Percentiles rank a stretch among this genome's conserved stretches.
phyloP scores from a whole-genome alignment of 177 flowering plant genomes.

The Telopea speciosissima region DNA sequence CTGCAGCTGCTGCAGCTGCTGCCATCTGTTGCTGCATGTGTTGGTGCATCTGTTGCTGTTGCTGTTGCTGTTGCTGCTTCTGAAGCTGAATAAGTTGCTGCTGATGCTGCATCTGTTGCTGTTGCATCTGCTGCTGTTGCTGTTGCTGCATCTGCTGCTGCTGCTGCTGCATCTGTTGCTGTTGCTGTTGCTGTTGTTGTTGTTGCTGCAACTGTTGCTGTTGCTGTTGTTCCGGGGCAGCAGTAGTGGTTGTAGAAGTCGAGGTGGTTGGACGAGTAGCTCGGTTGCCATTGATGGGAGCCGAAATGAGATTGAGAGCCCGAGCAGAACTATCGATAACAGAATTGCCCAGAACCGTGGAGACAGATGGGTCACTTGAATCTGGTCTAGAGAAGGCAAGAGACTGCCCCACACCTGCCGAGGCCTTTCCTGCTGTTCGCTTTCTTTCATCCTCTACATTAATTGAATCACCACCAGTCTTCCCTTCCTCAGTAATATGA shows the following conservation, averaged over 20 bases:
- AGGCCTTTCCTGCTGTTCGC: constrained; percentile 28
- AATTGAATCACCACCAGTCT: constrained; percentile 34
- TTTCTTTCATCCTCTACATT: constrained; percentile 62
- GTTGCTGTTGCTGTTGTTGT: too few species aligned
- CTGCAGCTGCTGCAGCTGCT: constrained; percentile 29
- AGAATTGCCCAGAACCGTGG: constrained; percentile 32
- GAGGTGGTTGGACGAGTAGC: constrained; percentile 27
- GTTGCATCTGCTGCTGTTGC: constrained; percentile 39
- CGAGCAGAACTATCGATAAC: constrained; percentile 61
- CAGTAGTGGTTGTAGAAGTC: constrained; percentile 16
- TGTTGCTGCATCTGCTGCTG: constrained; percentile 38
- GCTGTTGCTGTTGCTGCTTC: constrained; percentile 46
- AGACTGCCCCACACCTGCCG: constrained; percentile 41
- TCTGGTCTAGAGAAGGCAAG: constrained; percentile 75
- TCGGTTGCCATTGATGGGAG: constrained; percentile 27
- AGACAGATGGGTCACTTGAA: constrained; percentile 31
- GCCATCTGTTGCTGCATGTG: constrained; percentile 23
- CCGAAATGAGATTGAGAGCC: constrained; percentile 38
- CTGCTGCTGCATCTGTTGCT: constrained; percentile 17
- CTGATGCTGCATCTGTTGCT: constrained; percentile 33
- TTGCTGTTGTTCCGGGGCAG: constrained; percentile 27
- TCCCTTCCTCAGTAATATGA: constrained; percentile 51
- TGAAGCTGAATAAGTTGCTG: too few species aligned
- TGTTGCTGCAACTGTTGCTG: constrained; percentile 45
- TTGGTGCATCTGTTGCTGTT: constrained; percentile 37